Evolutionary conservation across 106 monocot species (phyloP).

Genomic region (Vanilla planifolia): DNA sequence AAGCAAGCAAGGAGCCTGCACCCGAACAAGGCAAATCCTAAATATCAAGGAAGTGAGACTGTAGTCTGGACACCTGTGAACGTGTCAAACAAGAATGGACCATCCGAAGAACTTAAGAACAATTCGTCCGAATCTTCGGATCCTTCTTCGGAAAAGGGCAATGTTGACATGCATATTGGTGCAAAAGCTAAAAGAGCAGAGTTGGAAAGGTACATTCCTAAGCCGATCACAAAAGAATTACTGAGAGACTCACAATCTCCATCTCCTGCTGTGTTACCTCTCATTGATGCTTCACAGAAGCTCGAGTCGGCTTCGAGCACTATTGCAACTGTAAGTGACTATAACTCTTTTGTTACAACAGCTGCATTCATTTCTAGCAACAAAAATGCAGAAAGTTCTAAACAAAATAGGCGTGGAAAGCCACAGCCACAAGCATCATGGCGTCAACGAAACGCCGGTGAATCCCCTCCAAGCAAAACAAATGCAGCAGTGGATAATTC

Average conservation of each 20-base stretch:
- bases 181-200: slow-evolving; percentile 75
- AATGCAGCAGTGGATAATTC: slow-evolving; percentile 16
- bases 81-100: slow-evolving; percentile 29
- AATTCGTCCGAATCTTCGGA: background rate
- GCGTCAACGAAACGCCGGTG: slow-evolving; percentile 41
- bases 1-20: slow-evolving; percentile 47
- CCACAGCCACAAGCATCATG: slow-evolving; percentile 47
- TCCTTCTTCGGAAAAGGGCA: slow-evolving; percentile 19
- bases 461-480: background rate
- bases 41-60: slow-evolving; percentile 50
- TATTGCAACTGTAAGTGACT: slow-evolving; percentile 8
- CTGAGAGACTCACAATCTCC: slow-evolving; percentile 18
- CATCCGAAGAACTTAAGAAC: slow-evolving; percentile 20
- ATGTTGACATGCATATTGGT: slow-evolving; percentile 29
- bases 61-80: slow-evolving; percentile 88
- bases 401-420: no score
- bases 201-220: slow-evolving; percentile 94
- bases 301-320: slow-evolving; percentile 5
- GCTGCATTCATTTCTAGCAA: slow-evolving; percentile 9
- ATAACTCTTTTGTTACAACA: slow-evolving; percentile 16
- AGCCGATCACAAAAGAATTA: slow-evolving; percentile 56
- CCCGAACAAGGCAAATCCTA: slow-evolving; percentile 30
- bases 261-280: background rate
- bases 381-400: slow-evolving; percentile 32
- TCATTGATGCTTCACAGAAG: slow-evolving; percentile 2